Evolutionary conservation across 129 eudicot species (phyloP), one percentile per base, ranked within the genome.

Genomic region (Artemisia argyi): DNA sequence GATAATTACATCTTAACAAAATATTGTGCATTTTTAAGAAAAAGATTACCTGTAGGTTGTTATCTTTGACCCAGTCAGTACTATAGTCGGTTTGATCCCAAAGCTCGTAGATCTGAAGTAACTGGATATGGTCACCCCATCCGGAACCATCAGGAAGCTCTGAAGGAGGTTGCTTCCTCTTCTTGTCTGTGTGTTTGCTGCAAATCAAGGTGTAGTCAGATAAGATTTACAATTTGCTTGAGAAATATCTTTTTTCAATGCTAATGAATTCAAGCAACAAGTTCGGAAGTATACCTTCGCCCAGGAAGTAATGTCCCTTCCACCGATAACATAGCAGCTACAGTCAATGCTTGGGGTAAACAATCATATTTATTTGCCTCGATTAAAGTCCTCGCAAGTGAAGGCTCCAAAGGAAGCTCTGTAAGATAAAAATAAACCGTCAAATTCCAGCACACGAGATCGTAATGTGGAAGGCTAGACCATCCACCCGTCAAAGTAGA

Each of bases 391-490:
- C 99, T 85, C 44, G 99, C 94, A 13, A 95, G 85, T 39, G 99
- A 95, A 76, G 99, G 99, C 76, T 94, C 99, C 79, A 94, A 69
- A 35, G 99, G 99, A 73, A 95, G 89, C 65, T 90, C 98, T 89
- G 86, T 76, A 76, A 30, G 15, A 69, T 56, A 20, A 66, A 32
- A 28, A 22, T 5, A 71, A 79, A 20, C 8, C 15, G 5, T 52
- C 19, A 52, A 52, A 52, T 17, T 15, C 57, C 57, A 52, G 8
- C 57, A 14, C 17, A 52, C 7, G 57, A 51, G 56, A 52, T 4
- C 57, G 1, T 52, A 15, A 15, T 15, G 57, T 52, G n/a, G 18
- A 52, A 52, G 46, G 2, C 11, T 11, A 39, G 46, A 39, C 12
- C 12, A 5, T 57, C 4, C 11, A 57, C 12, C 62, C 15, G 26